Conservation (phyloP, 768 basidiomycete genomes). For the Trametes sanguinea region DNA sequence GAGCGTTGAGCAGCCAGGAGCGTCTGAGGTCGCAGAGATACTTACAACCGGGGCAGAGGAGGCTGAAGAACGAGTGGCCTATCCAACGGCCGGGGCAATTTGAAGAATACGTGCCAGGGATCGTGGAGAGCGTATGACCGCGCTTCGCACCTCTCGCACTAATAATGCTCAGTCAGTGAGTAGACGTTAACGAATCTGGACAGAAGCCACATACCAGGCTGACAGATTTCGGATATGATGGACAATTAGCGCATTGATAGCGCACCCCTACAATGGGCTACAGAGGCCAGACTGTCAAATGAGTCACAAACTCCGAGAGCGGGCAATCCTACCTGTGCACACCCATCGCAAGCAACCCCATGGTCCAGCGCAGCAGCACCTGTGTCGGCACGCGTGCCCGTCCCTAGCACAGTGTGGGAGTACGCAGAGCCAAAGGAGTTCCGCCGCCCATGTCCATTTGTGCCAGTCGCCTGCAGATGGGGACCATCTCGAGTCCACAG, state of each 20-base stretch:
- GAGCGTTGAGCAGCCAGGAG: slow-evolving; percentile 3
- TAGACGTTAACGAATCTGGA: neutral
- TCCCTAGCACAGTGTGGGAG: slow-evolving; percentile 69
- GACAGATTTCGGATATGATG: slow-evolving; percentile 68
- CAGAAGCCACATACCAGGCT: slow-evolving; percentile 61
- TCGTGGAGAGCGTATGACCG: slow-evolving; percentile 81
- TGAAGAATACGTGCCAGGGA: slow-evolving; percentile 86
- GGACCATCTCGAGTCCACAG: slow-evolving; percentile 80
- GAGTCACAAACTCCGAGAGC: neutral
- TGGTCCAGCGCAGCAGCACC: slow-evolving; percentile 48
- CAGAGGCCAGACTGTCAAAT: neutral
- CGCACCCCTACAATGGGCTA: slow-evolving; percentile 77
- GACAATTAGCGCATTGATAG: slow-evolving; percentile 90
- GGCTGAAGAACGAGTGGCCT: slow-evolving; percentile 56
- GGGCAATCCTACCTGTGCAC: slow-evolving; percentile 50
- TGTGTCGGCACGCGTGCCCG: slow-evolving; percentile 28
- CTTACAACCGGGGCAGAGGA: slow-evolving; percentile 71
- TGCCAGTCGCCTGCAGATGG: slow-evolving; percentile 48
- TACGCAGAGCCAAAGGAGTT: slow-evolving; percentile 64
- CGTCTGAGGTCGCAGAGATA: slow-evolving; percentile 23
- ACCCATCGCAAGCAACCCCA: slow-evolving; percentile 60
- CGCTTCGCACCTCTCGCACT: slow-evolving; percentile 84
- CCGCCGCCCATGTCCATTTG: slow-evolving; percentile 46
- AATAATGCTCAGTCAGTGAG: neutral
- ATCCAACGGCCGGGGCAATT: slow-evolving; percentile 78